phyloP scores from a whole-genome alignment of 2,329 filamentous ascomycete species.

The Aspergillus carbonarius region DNA sequence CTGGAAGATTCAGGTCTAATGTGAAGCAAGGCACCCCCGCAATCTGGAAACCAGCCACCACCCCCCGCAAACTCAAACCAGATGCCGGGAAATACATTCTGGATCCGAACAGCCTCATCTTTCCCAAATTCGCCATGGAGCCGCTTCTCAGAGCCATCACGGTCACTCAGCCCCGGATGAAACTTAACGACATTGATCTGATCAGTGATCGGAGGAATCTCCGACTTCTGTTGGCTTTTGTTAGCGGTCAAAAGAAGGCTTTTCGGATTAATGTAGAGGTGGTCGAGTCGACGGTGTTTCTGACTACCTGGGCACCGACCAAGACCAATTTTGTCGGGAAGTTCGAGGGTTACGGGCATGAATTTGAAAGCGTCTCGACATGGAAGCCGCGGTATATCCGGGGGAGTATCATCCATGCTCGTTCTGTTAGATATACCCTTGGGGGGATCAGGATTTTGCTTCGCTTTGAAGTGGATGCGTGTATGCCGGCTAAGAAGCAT shows the following conservation, averaged over 20 bases:
- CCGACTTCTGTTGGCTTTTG: background rate
- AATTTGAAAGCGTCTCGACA: background rate
- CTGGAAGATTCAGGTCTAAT: background rate
- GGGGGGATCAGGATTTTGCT: background rate
- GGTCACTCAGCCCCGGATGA: background rate
- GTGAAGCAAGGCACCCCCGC: background rate
- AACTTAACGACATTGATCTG: conserved; percentile 9
- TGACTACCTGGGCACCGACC: background rate
- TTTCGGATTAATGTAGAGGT: conserved; percentile 5
- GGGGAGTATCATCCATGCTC: conserved; percentile 2
- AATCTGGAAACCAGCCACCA: background rate
- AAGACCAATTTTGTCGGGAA: background rate
- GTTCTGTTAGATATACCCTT: background rate
- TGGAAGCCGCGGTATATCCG: background rate
- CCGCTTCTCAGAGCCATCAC: background rate
- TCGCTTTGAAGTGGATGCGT: conserved; percentile 6
- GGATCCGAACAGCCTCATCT: background rate
- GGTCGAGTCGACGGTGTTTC: background rate
- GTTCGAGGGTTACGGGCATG: background rate
- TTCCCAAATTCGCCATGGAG: background rate
- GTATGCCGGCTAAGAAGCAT: background rate
- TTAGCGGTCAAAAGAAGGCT: background rate
- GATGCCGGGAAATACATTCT: background rate
- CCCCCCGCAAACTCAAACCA: background rate
- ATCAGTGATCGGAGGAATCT: conserved; percentile 3